Percentiles rank a stretch among this genome's conserved stretches.
phyloP scores from a whole-genome alignment of 2,329 filamentous ascomycete species.

The Trichoderma brevicompactum region DNA sequence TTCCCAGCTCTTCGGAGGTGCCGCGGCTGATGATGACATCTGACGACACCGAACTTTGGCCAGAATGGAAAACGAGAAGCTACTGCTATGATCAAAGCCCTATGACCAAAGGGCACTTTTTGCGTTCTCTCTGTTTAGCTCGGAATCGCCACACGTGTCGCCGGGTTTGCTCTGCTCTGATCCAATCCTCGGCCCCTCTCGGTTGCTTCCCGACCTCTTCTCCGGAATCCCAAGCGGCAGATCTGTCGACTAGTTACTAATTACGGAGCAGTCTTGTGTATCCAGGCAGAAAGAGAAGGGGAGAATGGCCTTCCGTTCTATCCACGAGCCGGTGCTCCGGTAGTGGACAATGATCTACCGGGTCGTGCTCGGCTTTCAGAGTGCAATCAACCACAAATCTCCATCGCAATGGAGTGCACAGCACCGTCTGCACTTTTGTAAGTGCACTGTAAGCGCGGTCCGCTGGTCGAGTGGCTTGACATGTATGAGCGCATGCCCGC shows the following conservation, averaged over 20 bases:
- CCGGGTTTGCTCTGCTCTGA: not conserved
- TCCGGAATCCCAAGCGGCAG: not conserved
- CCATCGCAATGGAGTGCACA: not conserved
- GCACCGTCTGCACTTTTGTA: not conserved
- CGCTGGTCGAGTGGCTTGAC: not conserved
- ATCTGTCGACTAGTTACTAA: not conserved
- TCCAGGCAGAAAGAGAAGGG: not conserved
- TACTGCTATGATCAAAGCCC: too few relatives aligned
- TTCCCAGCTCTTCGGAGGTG: conserved; percentile 2
- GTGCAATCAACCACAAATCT: not conserved
- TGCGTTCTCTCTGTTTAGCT: not conserved
- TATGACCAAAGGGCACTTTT: not conserved
- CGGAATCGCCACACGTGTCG: not conserved
- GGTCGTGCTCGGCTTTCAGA: conserved; percentile 13
- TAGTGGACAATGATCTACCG: conserved; percentile 13
- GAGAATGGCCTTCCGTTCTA: not conserved
- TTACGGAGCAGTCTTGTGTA: conserved; percentile 1
- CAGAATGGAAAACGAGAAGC: not conserved
- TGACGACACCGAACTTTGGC: not conserved
- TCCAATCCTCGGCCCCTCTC: not conserved
- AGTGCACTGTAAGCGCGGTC: not conserved
- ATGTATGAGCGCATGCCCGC: not conserved
- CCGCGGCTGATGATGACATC: conserved; percentile 13
- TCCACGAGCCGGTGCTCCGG: conserved; percentile 14
- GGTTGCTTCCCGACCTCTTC: not conserved